Percentiles rank a stretch among this genome's conserved stretches.
These are phyloP conservation scores for Mucor velutinosus DNA, from an alignment of 371 early-diverging fungal species.

Conservation along the genomic window DNA sequence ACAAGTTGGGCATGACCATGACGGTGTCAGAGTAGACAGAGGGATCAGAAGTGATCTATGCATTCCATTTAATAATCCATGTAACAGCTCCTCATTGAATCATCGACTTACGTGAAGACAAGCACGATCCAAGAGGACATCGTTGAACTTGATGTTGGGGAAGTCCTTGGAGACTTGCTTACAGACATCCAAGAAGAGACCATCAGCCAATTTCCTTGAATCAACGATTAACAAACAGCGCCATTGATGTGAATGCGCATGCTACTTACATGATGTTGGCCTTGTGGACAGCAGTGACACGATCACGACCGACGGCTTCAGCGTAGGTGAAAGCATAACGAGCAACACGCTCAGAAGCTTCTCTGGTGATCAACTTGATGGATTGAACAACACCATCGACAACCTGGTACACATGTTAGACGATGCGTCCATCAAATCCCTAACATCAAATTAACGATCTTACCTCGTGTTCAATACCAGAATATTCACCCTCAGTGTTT, in stretches of 20 bases:
- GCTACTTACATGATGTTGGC: conserved; percentile 58
- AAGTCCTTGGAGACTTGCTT: conserved; percentile 90
- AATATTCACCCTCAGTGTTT: conserved; percentile 99
- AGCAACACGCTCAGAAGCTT: conserved; percentile 92
- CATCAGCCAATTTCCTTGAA: conserved; percentile 89
- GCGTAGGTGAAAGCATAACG: conserved; percentile 97
- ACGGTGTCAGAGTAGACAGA: conserved; percentile 87
- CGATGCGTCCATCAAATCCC: not conserved
- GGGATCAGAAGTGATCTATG: conserved; percentile 94
- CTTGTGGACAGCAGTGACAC: conserved; percentile 97
- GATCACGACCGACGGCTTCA: conserved; percentile 83
- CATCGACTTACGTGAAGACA: conserved; percentile 69
- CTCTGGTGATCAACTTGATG: conserved; percentile 97
- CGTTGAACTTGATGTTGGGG: conserved; percentile 92
- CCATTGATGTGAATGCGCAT: not conserved
- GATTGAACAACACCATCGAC: conserved; percentile 97
- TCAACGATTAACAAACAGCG: not conserved
- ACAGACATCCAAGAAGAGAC: conserved; percentile 94
- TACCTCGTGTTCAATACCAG: conserved; percentile 95
- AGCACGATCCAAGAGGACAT: conserved; percentile 91
- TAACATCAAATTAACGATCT: not conserved
- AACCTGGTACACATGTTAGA: conserved; percentile 35
- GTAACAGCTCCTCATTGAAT: not conserved
- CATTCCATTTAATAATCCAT: not conserved
- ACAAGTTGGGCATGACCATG: conserved; percentile 99